phyloP scores from a whole-genome alignment of 2,329 filamentous ascomycete species.

The Curvularia lunata region DNA sequence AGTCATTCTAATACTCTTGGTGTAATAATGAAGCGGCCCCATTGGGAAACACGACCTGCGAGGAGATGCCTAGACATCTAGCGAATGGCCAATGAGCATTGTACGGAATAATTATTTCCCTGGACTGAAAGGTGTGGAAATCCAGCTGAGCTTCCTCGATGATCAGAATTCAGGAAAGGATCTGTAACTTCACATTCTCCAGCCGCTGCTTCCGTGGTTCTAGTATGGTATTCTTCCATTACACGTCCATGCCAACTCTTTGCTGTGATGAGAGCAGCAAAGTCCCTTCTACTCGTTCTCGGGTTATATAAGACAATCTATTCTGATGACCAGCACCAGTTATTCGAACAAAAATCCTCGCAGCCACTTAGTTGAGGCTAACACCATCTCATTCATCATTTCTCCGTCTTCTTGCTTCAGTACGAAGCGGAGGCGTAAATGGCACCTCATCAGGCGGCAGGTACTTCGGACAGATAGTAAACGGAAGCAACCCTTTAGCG shows the following conservation, averaged over 20 bases:
- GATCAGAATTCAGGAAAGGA: neutral
- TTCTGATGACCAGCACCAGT: neutral
- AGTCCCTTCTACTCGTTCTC: neutral
- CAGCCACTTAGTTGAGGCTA: neutral
- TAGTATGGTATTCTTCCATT: neutral
- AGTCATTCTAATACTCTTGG: neutral
- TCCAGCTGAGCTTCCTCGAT: neutral
- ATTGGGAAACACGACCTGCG: neutral
- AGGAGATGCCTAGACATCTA: neutral
- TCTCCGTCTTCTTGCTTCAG: neutral
- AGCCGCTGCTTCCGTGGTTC: no score
- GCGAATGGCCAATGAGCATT: neutral
- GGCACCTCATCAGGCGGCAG: slow-evolving; percentile 16
- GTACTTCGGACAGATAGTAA: slow-evolving; percentile 21
- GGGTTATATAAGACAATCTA: neutral
- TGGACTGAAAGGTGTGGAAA: neutral
- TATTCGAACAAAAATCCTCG: neutral
- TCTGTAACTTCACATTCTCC: no score
- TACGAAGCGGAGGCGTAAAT: neutral
- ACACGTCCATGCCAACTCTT: neutral
- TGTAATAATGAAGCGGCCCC: neutral
- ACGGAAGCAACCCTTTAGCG: slow-evolving; percentile 1
- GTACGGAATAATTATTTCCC: neutral
- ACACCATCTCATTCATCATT: neutral
- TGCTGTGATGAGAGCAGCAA: neutral